These are phyloP conservation scores for Tuber microsphaerosporum DNA, from an alignment of 495 filamentous ascomycete species.

Conservation along the genomic window DNA sequence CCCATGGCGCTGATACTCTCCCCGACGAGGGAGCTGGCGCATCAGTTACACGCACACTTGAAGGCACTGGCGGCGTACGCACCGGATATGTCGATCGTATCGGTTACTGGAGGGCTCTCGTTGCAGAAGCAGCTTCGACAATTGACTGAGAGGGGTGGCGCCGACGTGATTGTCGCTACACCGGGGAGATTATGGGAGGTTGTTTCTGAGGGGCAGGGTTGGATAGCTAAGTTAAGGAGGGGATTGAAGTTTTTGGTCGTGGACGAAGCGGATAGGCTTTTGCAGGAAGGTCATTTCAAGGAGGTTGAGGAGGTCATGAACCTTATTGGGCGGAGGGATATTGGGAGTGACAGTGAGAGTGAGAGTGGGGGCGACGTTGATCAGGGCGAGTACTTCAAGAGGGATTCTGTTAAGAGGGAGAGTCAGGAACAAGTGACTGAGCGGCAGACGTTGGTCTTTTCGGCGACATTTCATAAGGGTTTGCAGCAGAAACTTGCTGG, in stretches of 20 bases:
- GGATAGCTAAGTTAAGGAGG: slow-evolving; percentile 56
- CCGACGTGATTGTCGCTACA: slow-evolving; percentile 85
- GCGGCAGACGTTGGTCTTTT: slow-evolving; percentile 93
- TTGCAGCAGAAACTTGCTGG: slow-evolving; percentile 83
- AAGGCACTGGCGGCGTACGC: slow-evolving; percentile 60
- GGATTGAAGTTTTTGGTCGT: slow-evolving; percentile 73
- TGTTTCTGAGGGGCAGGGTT: slow-evolving; percentile 59
- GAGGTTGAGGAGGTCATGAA: slow-evolving; percentile 79
- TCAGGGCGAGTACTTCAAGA: slow-evolving; percentile 33
- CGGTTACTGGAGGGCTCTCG: slow-evolving; percentile 82
- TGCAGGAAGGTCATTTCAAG: slow-evolving; percentile 91
- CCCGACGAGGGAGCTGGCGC: slow-evolving; percentile 85
- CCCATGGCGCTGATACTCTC: slow-evolving; percentile 85
- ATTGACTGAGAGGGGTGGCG: slow-evolving; percentile 52
- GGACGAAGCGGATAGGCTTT: slow-evolving; percentile 86
- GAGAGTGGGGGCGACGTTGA: slow-evolving; percentile 12
- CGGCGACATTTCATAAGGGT: slow-evolving; percentile 85
- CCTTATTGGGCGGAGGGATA: slow-evolving; percentile 57
- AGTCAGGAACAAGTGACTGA: slow-evolving; percentile 26
- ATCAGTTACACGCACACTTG: slow-evolving; percentile 79
- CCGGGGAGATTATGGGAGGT: slow-evolving; percentile 93
- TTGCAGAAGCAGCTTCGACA: slow-evolving; percentile 86
- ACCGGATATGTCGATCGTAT: slow-evolving; percentile 60
- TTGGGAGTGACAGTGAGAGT: slow-evolving; percentile 43
- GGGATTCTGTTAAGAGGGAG: slow-evolving; percentile 12